Evolutionary conservation across 495 filamentous ascomycete genomes (phyloP), one percentile per base, ranked within the genome.

Genomic region (Tetracladium setigerum): DNA sequence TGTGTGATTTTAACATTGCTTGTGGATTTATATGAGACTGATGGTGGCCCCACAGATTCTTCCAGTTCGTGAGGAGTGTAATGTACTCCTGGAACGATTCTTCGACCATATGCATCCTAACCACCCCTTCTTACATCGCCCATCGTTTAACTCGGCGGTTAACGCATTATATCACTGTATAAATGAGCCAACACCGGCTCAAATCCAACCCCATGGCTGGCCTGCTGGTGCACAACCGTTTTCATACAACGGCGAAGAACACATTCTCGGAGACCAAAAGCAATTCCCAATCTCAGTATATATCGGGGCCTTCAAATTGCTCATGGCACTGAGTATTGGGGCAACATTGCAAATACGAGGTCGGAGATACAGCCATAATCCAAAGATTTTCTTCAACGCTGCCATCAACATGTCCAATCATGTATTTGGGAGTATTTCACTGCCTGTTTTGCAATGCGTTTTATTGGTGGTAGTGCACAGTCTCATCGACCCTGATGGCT

Each of bases 41-140:
- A n/a, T n/a, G n/a, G n/a, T n/a, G n/a, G n/a, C n/a, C n/a, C n/a
- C n/a, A n/a, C n/a, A n/a, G n/a, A n/a, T n/a, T n/a, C 14, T 44
- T 9, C 41, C 41, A 9, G 22, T 16, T 30, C 41, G 41, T 16
- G 14, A 30, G 8, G 27, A 44, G 4, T 44, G 41, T 14, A 14
- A 44, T 32, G 8, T 44, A n/a, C 16, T 44, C 9, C 11, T 5
- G 4, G 18, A 32, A 15, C 41, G 18, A 30, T 44, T 31, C 24
- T 44, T 44, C 14, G 9, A 5, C 9, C 41, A 44, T 3, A 6
- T 44, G 41, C 41, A 44, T 5, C 41, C 41, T 11, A 44, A 44
- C 14, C 22, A 44, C 14, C 41, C 41, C 5, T 44, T 44, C 33
- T 17, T 44, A 4, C 41, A 44, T 16, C 41, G 27, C 11, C 41